Evolutionary conservation across 140 eudicot species (phyloP).

Genomic region (Stevia rebaudiana): DNA sequence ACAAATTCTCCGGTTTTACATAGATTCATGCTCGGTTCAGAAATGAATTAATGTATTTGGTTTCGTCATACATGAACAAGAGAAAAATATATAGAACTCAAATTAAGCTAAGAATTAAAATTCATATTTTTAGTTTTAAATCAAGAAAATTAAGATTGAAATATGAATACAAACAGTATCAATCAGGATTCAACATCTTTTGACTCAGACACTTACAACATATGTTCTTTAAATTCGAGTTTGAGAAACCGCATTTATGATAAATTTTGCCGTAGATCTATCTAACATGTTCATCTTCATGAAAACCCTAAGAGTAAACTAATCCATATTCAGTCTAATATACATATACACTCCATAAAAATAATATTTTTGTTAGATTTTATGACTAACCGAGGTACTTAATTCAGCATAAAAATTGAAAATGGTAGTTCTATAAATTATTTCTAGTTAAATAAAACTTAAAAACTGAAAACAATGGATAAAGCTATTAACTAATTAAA

Average conservation of each 20-base stretch:
- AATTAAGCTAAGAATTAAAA: too few species aligned
- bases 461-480: slow-evolving; percentile 18
- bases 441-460: slow-evolving; percentile 8
- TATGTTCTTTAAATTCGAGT: neutral
- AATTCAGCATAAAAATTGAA: slow-evolving; percentile 22
- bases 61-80: too few species aligned
- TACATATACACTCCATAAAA: neutral
- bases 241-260: neutral
- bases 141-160: too few species aligned
- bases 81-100: too few species aligned
- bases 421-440: slow-evolving; percentile 19
- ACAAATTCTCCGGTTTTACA: too few species aligned
- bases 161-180: too few species aligned
- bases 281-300: neutral
- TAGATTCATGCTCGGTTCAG: too few species aligned
- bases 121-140: too few species aligned
- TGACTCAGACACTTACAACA: too few species aligned
- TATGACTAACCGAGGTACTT: slow-evolving; percentile 6
- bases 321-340: neutral
- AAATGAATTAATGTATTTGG: too few species aligned
- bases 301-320: neutral
- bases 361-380: slow-evolving; percentile 23
- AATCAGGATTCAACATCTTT: neutral
- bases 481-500: slow-evolving; percentile 46
- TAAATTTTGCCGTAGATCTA: neutral